Evolutionary conservation across 108 stramenopile species (phyloP).

Genomic region (Tribonema minus): DNA sequence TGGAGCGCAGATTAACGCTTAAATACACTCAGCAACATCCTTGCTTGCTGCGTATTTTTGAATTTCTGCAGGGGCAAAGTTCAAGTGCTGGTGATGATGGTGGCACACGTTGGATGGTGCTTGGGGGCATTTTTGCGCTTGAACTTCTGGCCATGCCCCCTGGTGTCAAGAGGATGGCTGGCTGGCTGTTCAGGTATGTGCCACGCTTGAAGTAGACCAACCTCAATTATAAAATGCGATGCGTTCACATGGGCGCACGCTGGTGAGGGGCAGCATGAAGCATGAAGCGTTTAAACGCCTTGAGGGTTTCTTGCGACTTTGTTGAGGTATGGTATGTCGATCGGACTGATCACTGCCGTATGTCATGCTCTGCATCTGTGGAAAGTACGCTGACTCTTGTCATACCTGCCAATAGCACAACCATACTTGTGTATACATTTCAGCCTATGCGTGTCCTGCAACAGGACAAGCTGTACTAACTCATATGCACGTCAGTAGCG

Average conservation of each 20-base stretch:
- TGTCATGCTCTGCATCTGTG: background rate
- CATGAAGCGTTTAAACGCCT: too few species aligned
- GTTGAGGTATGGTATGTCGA: too few species aligned
- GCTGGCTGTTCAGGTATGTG: background rate
- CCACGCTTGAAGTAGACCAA: background rate
- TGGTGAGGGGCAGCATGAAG: background rate
- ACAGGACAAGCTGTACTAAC: too few species aligned
- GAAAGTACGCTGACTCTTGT: background rate
- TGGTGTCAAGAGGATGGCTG: slow-evolving; percentile 18
- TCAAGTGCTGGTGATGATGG: background rate
- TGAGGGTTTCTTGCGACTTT: too few species aligned
- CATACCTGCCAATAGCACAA: background rate
- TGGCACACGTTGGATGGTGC: slow-evolving; percentile 2
- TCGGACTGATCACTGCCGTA: background rate
- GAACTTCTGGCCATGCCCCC: slow-evolving; percentile 37
- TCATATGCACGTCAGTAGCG: background rate
- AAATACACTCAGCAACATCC: too few species aligned
- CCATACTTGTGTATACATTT: background rate
- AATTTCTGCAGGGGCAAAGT: too few species aligned
- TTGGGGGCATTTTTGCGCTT: slow-evolving; percentile 30
- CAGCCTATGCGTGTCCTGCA: too few species aligned
- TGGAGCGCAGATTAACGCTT: too few species aligned
- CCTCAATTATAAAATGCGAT: background rate
- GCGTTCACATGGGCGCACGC: background rate
- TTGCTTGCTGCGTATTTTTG: too few species aligned